These are phyloP conservation scores for Acanthamoeba divionensis DNA, from an alignment of 208 protist species.

Conservation along the genomic window DNA sequence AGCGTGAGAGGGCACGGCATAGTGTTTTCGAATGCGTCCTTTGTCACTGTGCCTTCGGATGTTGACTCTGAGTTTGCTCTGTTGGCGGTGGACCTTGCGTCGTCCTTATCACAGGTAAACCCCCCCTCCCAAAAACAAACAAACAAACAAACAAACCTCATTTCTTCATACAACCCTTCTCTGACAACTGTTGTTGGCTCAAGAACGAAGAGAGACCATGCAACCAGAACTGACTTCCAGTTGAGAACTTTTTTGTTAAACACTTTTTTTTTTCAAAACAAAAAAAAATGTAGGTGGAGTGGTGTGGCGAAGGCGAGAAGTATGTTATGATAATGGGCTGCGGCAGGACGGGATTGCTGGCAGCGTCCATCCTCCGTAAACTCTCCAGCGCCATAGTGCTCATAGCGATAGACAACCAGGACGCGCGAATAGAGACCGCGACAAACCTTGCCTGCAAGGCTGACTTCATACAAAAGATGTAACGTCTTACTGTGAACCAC, in stretches of 20 bases:
- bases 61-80: slow-evolving; percentile 7
- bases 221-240: no score
- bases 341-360: slow-evolving; percentile 8
- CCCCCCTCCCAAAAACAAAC: not conserved
- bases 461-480: slow-evolving; percentile 17
- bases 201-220: not conserved
- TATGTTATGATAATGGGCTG: not conserved
- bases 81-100: not conserved
- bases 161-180: not conserved
- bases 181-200: not conserved
- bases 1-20: not conserved
- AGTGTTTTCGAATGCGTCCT: not conserved
- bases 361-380: not conserved
- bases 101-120: not conserved
- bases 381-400: not conserved
- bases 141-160: not conserved
- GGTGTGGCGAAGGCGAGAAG: not conserved
- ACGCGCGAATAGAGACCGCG: not conserved
- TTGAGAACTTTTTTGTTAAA: no score
- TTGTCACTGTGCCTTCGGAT: not conserved
- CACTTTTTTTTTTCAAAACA: no score
- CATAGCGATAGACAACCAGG: not conserved
- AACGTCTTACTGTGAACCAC: no score
- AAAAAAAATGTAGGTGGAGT: not conserved
- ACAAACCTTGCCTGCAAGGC: not conserved